Conservation (phyloP, 805 yeast species). For the Ogataea ramenticola region DNA sequence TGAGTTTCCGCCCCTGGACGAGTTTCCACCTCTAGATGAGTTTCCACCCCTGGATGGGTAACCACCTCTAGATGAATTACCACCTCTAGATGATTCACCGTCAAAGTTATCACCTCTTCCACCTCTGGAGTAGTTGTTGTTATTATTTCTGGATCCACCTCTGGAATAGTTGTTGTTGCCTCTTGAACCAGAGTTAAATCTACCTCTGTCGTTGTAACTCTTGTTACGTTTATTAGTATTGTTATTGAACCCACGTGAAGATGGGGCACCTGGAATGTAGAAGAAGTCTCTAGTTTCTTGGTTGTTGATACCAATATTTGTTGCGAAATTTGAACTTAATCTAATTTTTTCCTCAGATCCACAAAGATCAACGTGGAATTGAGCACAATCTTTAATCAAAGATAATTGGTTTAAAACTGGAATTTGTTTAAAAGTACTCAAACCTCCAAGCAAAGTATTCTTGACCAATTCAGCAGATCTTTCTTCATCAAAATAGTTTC, state of each 20-base stretch:
- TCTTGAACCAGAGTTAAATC: slow-evolving; percentile 3
- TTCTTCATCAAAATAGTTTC: slow-evolving; percentile 22
- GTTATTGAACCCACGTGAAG: slow-evolving; percentile 1
- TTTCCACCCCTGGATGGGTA: background rate
- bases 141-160: background rate
- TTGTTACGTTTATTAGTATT: slow-evolving; percentile 7
- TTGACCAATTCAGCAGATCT: slow-evolving; percentile 10
- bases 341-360: slow-evolving; percentile 14
- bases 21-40: background rate
- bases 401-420: slow-evolving; percentile 24
- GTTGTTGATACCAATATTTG: slow-evolving; percentile 21
- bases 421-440: slow-evolving; percentile 16
- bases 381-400: slow-evolving; percentile 26
- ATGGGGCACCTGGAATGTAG: slow-evolving; percentile 24
- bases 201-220: slow-evolving; percentile 6
- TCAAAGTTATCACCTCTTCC: no score
- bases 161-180: background rate
- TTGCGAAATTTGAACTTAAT: slow-evolving; percentile 13
- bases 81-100: no score
- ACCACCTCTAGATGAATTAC: background rate
- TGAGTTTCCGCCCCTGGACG: background rate
- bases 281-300: slow-evolving; percentile 20
- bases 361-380: slow-evolving; percentile 20
- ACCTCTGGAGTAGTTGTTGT: no score
- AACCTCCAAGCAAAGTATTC: slow-evolving; percentile 11